These are phyloP conservation scores for Saccharomyces hybrid DNA, from an alignment of 1,139 yeast genomes.

Conservation along the genomic window DNA sequence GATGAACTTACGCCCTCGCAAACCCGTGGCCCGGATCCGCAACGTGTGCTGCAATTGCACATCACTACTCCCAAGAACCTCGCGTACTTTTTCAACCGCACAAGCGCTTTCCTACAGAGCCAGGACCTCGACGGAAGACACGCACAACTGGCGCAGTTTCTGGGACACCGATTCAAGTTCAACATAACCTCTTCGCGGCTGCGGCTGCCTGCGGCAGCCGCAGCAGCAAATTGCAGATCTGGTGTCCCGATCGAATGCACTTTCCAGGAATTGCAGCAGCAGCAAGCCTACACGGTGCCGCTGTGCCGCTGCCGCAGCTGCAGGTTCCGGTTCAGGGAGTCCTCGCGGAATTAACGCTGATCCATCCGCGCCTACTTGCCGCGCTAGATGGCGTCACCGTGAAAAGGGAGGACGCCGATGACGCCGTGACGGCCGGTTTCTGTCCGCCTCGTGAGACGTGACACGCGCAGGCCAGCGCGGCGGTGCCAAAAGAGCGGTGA, in stretches of 20 bases:
- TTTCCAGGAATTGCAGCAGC: constrained; percentile 14
- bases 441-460: not conserved
- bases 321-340: not conserved
- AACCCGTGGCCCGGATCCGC: not conserved
- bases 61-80: constrained; percentile 10
- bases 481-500: not conserved
- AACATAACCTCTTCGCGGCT: constrained; percentile 3
- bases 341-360: not conserved
- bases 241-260: constrained; percentile 27
- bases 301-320: not conserved
- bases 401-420: not conserved
- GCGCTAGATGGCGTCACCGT: not conserved
- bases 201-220: constrained; percentile 5
- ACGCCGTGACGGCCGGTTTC: not conserved
- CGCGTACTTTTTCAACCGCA: constrained; percentile 1
- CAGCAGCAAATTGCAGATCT: constrained; percentile 13
- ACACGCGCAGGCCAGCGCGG: not conserved
- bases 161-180: constrained; percentile 8
- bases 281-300: not conserved
- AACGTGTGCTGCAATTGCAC: constrained; percentile 10
- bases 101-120: not conserved
- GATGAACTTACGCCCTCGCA: not conserved
- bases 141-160: not conserved
- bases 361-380: not conserved
- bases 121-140: constrained; percentile 1